Evolutionary conservation across 495 filamentous ascomycete species (phyloP).

Genomic region (Talaromyces trachyspermus): DNA sequence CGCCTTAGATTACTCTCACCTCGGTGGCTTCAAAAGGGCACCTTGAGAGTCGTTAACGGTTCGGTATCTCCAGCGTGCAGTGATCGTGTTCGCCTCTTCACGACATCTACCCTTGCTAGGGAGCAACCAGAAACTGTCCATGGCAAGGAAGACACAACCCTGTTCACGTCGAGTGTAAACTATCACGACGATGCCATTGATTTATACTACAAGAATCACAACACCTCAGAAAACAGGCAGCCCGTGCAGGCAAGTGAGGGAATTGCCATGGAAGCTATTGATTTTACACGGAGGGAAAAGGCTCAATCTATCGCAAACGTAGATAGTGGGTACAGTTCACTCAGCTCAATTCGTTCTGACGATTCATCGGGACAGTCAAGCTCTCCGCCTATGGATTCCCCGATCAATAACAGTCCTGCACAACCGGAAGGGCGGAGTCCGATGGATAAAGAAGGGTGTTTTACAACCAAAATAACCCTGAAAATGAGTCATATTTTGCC

Average conservation of each 20-base stretch:
- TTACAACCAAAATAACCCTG: too few species aligned
- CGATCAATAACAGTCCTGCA: not conserved
- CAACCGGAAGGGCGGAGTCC: not conserved
- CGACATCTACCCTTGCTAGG: not conserved
- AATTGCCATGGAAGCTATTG: not conserved
- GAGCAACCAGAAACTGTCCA: too few species aligned
- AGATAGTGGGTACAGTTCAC: slow-evolving; percentile 39
- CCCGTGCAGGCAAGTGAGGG: not conserved
- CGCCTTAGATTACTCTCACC: slow-evolving; percentile 39
- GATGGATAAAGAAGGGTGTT: not conserved
- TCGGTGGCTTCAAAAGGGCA: slow-evolving; percentile 43
- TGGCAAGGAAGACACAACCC: too few species aligned
- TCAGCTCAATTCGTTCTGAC: slow-evolving; percentile 3
- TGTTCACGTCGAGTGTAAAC: too few species aligned
- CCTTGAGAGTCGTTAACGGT: slow-evolving; percentile 43
- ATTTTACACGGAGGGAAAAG: not conserved
- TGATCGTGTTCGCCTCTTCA: slow-evolving; percentile 15
- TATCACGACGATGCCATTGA: slow-evolving; percentile 3
- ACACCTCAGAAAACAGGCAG: not conserved
- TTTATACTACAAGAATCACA: not conserved
- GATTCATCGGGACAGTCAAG: not conserved
- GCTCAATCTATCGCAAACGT: slow-evolving; percentile 23
- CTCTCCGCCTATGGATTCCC: not conserved
- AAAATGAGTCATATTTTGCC: too few species aligned
- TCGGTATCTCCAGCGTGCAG: slow-evolving; percentile 37